Evolutionary conservation across 202 grass and related monocot genomes (phyloP).

Genomic region (Carex sylvatica): DNA sequence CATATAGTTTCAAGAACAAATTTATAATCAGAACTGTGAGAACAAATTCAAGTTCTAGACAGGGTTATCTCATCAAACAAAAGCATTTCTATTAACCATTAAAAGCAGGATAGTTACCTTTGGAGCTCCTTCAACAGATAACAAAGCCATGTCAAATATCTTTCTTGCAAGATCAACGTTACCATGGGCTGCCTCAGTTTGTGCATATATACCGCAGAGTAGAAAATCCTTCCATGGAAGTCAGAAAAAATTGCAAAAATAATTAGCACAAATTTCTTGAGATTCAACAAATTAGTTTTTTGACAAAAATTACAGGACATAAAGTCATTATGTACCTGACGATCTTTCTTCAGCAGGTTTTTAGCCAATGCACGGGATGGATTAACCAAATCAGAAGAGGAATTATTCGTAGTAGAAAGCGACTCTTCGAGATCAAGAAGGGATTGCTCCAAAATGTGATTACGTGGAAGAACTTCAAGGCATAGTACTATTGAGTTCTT

Average conservation of each 20-base stretch:
- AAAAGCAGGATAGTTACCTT: constrained; percentile 39
- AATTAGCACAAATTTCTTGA: constrained; percentile 2
- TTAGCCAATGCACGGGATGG: constrained; percentile 77
- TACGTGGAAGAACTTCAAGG: constrained; percentile 75
- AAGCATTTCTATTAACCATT: background rate
- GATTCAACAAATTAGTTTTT: constrained; percentile 13
- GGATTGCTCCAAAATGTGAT: constrained; percentile 81
- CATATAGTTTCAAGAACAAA: background rate
- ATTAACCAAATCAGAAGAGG: constrained; percentile 36
- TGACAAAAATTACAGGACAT: background rate
- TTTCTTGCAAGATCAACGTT: constrained; percentile 86
- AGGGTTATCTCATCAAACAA: background rate
- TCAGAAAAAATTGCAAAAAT: constrained; percentile 7
- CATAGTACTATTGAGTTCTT: constrained; percentile 72
- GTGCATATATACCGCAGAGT: constrained; percentile 90
- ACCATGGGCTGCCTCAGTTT: constrained; percentile 69
- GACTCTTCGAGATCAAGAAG: constrained; percentile 59
- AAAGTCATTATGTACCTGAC: constrained; percentile 47
- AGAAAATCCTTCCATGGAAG: constrained; percentile 58
- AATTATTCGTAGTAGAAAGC: constrained; percentile 36
- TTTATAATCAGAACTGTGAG: background rate
- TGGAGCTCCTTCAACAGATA: constrained; percentile 62
- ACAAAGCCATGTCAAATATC: constrained; percentile 93
- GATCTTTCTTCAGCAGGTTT: constrained; percentile 87
- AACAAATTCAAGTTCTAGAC: background rate